Conservation (phyloP, 2,329 filamentous ascomycete genomes). For the Orbilia javanica region DNA sequence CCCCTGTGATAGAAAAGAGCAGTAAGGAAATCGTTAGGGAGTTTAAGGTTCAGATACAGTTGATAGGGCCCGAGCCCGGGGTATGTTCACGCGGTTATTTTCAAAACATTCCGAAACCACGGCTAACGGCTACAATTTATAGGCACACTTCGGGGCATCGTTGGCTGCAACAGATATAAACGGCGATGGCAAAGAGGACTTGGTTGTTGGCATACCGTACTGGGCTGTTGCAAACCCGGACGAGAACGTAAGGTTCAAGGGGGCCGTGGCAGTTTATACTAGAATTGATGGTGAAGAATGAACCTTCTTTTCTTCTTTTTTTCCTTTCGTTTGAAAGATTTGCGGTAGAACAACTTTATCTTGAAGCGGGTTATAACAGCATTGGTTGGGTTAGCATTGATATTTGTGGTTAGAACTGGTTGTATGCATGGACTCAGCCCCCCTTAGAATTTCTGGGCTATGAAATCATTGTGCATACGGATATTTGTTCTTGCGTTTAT, state of each 20-base stretch:
- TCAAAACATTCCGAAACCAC: not conserved
- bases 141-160: slow-evolving; percentile 55
- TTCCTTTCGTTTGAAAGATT: too few relatives aligned
- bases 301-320: too few relatives aligned
- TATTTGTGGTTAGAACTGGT: not conserved
- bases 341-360: not conserved
- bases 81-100: slow-evolving; percentile 15
- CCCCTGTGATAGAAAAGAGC: not conserved
- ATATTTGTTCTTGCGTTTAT: not conserved
- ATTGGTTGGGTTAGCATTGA: slow-evolving; percentile 23
- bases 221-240: slow-evolving; percentile 50
- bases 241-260: slow-evolving; percentile 60
- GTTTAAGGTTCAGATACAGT: slow-evolving; percentile 29
- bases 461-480: not conserved
- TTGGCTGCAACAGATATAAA: slow-evolving; percentile 47
- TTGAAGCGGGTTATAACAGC: slow-evolving; percentile 26
- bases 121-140: not conserved
- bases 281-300: slow-evolving; percentile 23
- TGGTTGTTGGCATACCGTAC: slow-evolving; percentile 61
- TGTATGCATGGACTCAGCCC: not conserved
- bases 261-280: slow-evolving; percentile 59
- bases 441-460: not conserved
- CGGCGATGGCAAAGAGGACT: slow-evolving; percentile 46
- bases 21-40: slow-evolving; percentile 15
- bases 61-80: slow-evolving; percentile 58